Percentiles rank a stretch among this genome's conserved stretches.
Conservation (phyloP, 371 early-diverging fungal genomes). For the Entomophthora muscae region DNA sequence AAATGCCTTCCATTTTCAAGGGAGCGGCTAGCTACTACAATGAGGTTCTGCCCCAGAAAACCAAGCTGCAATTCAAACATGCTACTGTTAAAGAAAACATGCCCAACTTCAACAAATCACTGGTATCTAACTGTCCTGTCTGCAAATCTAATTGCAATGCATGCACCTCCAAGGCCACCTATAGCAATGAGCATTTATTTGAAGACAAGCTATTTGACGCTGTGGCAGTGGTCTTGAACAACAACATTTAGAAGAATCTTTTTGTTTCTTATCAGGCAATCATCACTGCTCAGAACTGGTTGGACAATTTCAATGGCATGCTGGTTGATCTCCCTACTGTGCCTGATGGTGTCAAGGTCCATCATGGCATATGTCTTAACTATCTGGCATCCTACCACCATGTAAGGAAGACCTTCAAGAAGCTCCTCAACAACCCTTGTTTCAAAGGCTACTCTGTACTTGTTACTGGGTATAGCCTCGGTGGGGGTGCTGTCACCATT, state of each 20-base stretch:
- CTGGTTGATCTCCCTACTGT: background rate
- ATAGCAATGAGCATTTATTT: background rate
- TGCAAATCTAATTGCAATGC: too few species aligned
- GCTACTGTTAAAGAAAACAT: too few species aligned
- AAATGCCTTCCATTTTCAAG: too few species aligned
- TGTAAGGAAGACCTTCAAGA: background rate
- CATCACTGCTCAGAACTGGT: background rate
- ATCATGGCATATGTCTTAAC: background rate
- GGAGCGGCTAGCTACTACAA: too few species aligned
- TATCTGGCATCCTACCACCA: background rate
- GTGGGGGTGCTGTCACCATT: too few species aligned
- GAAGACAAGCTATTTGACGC: background rate
- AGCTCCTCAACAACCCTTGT: background rate
- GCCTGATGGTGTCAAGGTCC: background rate
- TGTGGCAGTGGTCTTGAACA: background rate
- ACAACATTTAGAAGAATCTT: background rate
- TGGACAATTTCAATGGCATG: too few species aligned
- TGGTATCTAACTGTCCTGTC: too few species aligned
- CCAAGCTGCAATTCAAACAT: too few species aligned
- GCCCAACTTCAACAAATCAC: too few species aligned
- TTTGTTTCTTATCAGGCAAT: background rate
- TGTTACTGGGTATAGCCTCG: conserved; percentile 1
- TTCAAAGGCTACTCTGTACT: background rate
- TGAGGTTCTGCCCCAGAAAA: too few species aligned
- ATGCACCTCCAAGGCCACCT: background rate